Evolutionary conservation across 257 asterid species (phyloP), one percentile per base, ranked within the genome.

Genomic region (Eustoma russellianum): DNA sequence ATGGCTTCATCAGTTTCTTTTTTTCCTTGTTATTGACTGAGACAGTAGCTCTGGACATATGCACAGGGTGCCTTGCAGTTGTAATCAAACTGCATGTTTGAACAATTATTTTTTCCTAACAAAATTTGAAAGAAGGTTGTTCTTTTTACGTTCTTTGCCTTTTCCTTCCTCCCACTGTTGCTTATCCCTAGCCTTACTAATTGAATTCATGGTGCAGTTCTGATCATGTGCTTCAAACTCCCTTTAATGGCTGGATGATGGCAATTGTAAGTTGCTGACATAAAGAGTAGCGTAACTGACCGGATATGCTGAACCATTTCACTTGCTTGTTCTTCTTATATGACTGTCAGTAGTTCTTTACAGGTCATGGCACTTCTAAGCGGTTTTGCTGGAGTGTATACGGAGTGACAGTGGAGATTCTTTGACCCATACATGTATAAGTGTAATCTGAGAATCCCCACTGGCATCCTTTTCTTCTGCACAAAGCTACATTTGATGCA

Each of bases 371-470:
- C 99, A 62, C 94, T 88, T 78, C 92, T 92, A 56, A 92, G 99
- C 74, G 99, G 99, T 67, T 92, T 92, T 80, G 99, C 97, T 62
- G 99, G 99, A 76, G 99, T 92, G 54, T 92, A 88, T 79, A 92
- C 99, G 5, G 99, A 92, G 99, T n/a, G n/a, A n/a, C n/a, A n/a
- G n/a, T n/a, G n/a, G n/a, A n/a, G n/a, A n/a, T n/a, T n/a, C n/a
- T n/a, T n/a, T n/a, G n/a, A n/a, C n/a, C n/a, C n/a, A n/a, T n/a
- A n/a, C n/a, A n/a, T n/a, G 99, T 92, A 77, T 48, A 28, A 3
- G 19, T 40, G 35, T 49, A 43, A 38, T 56, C 18, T 40, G 38
- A 18, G 24, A 48, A 34, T n/a, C n/a, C n/a, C n/a, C n/a, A n/a
- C n/a, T n/a, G n/a, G n/a, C n/a, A n/a, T n/a, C n/a, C n/a, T n/a